Conservation (phyloP, 768 basidiomycete species). For the Pleurotus eryngii region DNA sequence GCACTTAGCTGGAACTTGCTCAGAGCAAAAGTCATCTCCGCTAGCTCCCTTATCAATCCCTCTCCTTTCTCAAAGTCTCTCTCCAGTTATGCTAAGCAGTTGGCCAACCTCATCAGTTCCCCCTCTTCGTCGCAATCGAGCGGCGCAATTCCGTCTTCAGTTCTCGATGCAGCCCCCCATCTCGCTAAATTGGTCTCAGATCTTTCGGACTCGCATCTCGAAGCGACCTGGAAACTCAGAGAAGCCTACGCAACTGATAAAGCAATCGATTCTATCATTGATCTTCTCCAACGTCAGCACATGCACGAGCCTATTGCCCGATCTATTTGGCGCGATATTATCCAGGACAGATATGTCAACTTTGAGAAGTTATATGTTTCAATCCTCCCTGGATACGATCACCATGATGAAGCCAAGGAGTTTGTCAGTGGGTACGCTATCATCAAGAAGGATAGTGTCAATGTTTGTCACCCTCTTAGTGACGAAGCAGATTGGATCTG, state of each 20-base stretch:
- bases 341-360: slow-evolving; percentile 14
- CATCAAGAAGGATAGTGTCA: slow-evolving; percentile 9
- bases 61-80: neutral
- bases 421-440: slow-evolving; percentile 8
- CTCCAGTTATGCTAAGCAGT: neutral
- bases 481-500: slow-evolving; percentile 11
- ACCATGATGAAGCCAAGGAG: slow-evolving; percentile 16
- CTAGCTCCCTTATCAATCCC: neutral
- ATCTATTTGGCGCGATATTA: slow-evolving; percentile 12
- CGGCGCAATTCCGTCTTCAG: neutral
- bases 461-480: neutral
- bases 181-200: neutral
- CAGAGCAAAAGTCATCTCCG: neutral
- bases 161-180: neutral
- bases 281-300: neutral
- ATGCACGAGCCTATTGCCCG: slow-evolving; percentile 8
- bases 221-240: neutral
- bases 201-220: neutral
- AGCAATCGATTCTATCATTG: neutral
- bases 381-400: slow-evolving; percentile 12
- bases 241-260: neutral
- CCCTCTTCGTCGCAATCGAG: neutral
- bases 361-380: slow-evolving; percentile 17
- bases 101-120: neutral
- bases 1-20: neutral